Evolutionary conservation across 805 yeast species (phyloP), one percentile per base, ranked within the genome.

Genomic region (Candida sphagnicola): DNA sequence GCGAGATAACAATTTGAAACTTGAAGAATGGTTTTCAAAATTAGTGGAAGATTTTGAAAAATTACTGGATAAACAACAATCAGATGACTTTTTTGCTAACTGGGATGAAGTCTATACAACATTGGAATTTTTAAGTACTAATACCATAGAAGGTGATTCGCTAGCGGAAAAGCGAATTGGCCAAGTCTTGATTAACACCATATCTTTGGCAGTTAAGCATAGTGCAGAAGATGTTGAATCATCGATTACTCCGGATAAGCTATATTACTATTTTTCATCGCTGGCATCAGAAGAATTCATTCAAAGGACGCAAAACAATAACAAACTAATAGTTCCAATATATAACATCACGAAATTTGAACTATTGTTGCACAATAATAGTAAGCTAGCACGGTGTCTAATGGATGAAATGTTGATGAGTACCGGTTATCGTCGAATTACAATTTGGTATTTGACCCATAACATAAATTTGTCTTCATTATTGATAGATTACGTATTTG

Each of bases 341-440:
- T 53, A 49, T 23, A 49, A 50, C n/a, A 50, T 60, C 19, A 64
- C 66, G 15, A 62, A 65, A 2, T 78, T 82, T 53, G 82, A 77
- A 44, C 63, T 71, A 28, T 62, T 80, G 41, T 49, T 82, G 14
- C 67, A 66, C 17, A 59, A 63, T 39, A 80, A 82, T 51, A 77
- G 77, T 4, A 62, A 68, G 8, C 59, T 79, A 3, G 73, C 80
- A 0, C 74, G 77, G 53, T 63, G 73, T 13, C 62, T 82, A 37
- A 62, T 82, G 53, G 89, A 82, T 56, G 91, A 85, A 57, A 61
- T 85, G 68, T 62, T 84, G 38, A 82, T 83, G 86, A 75, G 80
- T 37, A 62, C 65, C 40, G 88, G 88, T 0, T 74, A 70, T 47
- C 69, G 90, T 48, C 58, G 87, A 21, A 75, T 75, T 0, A 52